Base-by-base conservation (phyloP, 768 basidiomycete species). In the Gelatoporia subvermispora region DNA sequence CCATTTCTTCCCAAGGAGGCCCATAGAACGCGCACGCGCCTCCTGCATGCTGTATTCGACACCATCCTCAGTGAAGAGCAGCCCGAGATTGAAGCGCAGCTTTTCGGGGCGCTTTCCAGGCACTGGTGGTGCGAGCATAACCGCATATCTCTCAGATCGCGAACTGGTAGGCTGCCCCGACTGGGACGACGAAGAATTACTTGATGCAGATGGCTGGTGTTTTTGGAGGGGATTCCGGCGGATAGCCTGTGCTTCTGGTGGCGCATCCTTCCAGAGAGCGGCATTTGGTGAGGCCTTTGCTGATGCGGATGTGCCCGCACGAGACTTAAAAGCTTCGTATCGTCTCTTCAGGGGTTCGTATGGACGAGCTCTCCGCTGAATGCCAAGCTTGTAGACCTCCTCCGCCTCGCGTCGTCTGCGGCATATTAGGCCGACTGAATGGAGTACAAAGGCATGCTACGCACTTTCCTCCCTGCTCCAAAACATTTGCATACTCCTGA, bases 11-110 rank as follows among this genome's bases (percentile, higher is more conserved):
- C 85, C 85, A 8, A 88, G 70, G 13, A 92, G 76, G 23, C 90
- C 90, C 74, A 90, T 85, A 8, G 84, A 84, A 16, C 82, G 79
- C 1, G 90, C 87, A 9, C 90, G 75, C 31, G 83, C 84, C 73
- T 92, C 94, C 60, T 88, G 83, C 20, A 85, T 82, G 58, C 88
- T 85, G 67, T 87, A 95, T 64, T 97, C 93, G 1, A 79, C 72
- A 2, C 82, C 77, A 43, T 88, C 83, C 25, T 81, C 78, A n/a
- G 84, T 89, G 58, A 84, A 87, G 13, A 93, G 67, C 16, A 90
- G 64, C 1, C 77, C 70, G 35, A 91, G 70, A 52, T 88, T 75
- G 63, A 89, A 85, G 25, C 77, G 75, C 38, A 81, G 69, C 55
- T 82, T 81, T 67, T 92, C 88, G 4, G 79, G 84, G 16, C 83